These are phyloP conservation scores for Pythium insidiosum DNA, from an alignment of 352 stramenopile species.

Conservation along the genomic window DNA sequence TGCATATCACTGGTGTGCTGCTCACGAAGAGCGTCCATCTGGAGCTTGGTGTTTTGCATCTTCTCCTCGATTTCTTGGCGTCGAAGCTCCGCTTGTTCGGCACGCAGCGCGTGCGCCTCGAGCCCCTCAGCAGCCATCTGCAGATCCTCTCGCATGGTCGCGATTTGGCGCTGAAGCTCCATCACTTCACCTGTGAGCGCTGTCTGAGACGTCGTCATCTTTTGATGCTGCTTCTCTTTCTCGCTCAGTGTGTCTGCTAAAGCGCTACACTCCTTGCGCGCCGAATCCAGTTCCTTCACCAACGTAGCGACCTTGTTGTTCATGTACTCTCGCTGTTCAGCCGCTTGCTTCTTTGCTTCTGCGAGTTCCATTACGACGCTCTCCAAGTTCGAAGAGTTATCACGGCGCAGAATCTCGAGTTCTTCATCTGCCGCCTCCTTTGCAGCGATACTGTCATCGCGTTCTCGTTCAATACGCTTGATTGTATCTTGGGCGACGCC, in stretches of 20 bases:
- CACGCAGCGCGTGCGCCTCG: constrained; percentile 52
- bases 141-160: constrained; percentile 53
- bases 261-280: constrained; percentile 26
- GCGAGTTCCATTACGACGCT: constrained; percentile 21
- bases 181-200: constrained; percentile 54
- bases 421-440: constrained; percentile 35
- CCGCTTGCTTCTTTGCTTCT: constrained; percentile 18
- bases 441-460: not conserved
- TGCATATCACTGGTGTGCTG: constrained; percentile 54
- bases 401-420: constrained; percentile 21
- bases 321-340: constrained; percentile 60
- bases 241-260: constrained; percentile 33
- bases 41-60: constrained; percentile 28
- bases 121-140: constrained; percentile 56
- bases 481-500: not conserved
- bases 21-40: constrained; percentile 45
- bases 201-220: constrained; percentile 51
- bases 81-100: constrained; percentile 42
- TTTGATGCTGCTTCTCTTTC: constrained; percentile 65
- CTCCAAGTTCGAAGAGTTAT: constrained; percentile 32
- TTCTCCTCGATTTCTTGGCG: constrained; percentile 48
- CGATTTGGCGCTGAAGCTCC: constrained; percentile 50
- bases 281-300: constrained; percentile 44
- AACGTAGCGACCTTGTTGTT: constrained; percentile 58
- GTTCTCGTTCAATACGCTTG: constrained; percentile 4